Percentiles rank a stretch among this genome's conserved stretches.
Conservation (phyloP, 495 filamentous ascomycete species). For the Talaromyces proteolyticus region DNA sequence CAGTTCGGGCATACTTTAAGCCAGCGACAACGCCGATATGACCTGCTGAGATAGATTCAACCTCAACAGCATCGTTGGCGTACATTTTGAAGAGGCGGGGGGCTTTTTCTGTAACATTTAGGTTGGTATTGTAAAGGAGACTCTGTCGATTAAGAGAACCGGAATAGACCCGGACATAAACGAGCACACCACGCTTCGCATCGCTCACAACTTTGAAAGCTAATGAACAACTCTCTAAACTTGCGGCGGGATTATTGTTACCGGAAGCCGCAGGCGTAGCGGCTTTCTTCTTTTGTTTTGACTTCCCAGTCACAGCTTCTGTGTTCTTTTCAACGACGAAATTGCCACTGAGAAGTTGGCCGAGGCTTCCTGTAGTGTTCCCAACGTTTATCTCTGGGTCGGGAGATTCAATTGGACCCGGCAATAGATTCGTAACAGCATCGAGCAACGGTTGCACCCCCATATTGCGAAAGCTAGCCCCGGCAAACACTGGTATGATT, state of each 20-base stretch:
- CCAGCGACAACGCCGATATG: conserved; percentile 96
- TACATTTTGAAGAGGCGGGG: conserved; percentile 87
- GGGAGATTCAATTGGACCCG: conserved; percentile 71
- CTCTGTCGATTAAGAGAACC: conserved; percentile 69
- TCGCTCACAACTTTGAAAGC: conserved; percentile 98
- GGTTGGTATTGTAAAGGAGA: conserved; percentile 80
- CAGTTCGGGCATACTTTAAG: conserved; percentile 84
- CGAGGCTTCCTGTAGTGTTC: conserved; percentile 38
- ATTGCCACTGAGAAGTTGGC: conserved; percentile 47
- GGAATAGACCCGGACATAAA: conserved; percentile 89
- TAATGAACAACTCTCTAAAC: conserved; percentile 70
- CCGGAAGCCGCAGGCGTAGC: conserved; percentile 22
- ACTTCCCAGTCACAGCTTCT: conserved; percentile 24
- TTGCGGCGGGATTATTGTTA: conserved; percentile 52
- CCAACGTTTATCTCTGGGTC: conserved; percentile 72
- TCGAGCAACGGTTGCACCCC: conserved; percentile 93
- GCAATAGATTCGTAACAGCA: conserved; percentile 78
- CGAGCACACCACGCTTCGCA: conserved; percentile 74
- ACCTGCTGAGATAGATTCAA: conserved; percentile 70
- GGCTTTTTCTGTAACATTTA: conserved; percentile 75
- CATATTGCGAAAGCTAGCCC: conserved; percentile 88
- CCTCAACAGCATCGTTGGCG: conserved; percentile 79
- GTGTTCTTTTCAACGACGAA: conserved; percentile 34
- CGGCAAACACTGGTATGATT: conserved; percentile 85
- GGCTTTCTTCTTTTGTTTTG: conserved; percentile 36